A percentile compares a stretch with the other conserved stretches of the same genome.
These are phyloP conservation scores for Tolypocladium tropicale DNA, from an alignment of 2,329 filamentous ascomycete species.

Conservation along the genomic window DNA sequence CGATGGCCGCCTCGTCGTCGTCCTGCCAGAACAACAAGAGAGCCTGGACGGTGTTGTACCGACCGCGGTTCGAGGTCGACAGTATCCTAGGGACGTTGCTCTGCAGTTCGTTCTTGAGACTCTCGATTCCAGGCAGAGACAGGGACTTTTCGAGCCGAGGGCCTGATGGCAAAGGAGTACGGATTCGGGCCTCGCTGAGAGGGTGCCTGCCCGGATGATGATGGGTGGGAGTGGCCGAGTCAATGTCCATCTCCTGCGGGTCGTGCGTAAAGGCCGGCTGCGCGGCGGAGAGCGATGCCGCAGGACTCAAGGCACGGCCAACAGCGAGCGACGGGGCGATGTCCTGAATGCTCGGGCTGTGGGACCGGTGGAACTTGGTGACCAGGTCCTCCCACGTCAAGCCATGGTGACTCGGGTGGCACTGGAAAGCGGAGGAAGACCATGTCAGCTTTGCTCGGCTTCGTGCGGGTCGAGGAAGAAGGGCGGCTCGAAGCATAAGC, in stretches of 20 bases:
- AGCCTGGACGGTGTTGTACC: slow-evolving; percentile 41
- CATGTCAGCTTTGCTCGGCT: neutral
- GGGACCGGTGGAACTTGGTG: slow-evolving; percentile 40
- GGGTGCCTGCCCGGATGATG: slow-evolving; percentile 26
- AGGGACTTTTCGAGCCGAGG: slow-evolving; percentile 42
- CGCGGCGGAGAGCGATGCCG: slow-evolving; percentile 24
- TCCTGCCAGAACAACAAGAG: slow-evolving; percentile 49
- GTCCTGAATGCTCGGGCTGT: slow-evolving; percentile 40
- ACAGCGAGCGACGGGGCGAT: slow-evolving; percentile 30
- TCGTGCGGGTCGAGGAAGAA: neutral
- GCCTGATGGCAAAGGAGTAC: slow-evolving; percentile 46
- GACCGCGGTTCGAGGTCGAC: slow-evolving; percentile 37
- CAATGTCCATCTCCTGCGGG: slow-evolving; percentile 46
- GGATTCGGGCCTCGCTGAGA: slow-evolving; percentile 37
- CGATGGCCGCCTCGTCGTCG: slow-evolving; percentile 33
- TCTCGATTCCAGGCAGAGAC: slow-evolving; percentile 39
- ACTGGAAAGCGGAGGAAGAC: slow-evolving; percentile 25
- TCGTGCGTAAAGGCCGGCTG: slow-evolving; percentile 31
- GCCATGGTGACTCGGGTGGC: slow-evolving; percentile 48
- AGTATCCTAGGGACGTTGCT: slow-evolving; percentile 37
- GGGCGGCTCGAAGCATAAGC: neutral
- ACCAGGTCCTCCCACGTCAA: slow-evolving; percentile 52
- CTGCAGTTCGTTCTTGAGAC: slow-evolving; percentile 42
- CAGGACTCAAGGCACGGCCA: slow-evolving; percentile 36
- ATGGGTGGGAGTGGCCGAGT: slow-evolving; percentile 22